phyloP scores from a whole-genome alignment of 1,284 basidiomycete species.

The Laetiporus sulphureus region DNA sequence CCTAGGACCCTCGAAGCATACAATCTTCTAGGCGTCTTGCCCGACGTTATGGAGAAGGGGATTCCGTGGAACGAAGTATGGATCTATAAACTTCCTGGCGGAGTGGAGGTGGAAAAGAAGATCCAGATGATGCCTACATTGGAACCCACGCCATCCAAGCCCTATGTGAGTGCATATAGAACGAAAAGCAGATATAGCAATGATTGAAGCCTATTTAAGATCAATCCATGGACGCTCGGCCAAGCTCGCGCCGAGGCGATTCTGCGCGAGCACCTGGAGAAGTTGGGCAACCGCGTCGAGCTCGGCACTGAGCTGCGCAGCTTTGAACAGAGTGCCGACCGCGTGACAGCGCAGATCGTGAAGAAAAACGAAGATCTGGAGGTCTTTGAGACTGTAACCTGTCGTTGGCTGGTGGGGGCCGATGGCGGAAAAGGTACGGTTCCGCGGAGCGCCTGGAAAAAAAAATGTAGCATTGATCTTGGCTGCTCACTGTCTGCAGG shows the following conservation, averaged over 20 bases:
- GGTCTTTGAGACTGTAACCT: slow-evolving; percentile 7
- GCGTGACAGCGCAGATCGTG: slow-evolving; percentile 11
- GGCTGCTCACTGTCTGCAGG: slow-evolving; percentile 19
- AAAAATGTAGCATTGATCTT: background rate
- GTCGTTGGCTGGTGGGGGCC: slow-evolving; percentile 23
- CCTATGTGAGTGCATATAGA: slow-evolving; percentile 13
- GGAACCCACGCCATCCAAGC: slow-evolving; percentile 14
- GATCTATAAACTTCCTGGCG: slow-evolving; percentile 15
- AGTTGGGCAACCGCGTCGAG: slow-evolving; percentile 20
- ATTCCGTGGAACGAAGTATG: slow-evolving; percentile 1
- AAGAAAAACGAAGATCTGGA: slow-evolving; percentile 1
- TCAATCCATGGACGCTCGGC: slow-evolving; percentile 14
- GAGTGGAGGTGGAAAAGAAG: slow-evolving; percentile 8
- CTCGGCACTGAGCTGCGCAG: slow-evolving; percentile 18
- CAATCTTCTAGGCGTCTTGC: slow-evolving; percentile 16
- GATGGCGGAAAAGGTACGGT: slow-evolving; percentile 27
- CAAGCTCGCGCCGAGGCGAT: slow-evolving; percentile 21
- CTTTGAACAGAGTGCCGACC: slow-evolving; percentile 17
- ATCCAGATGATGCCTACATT: slow-evolving; percentile 7
- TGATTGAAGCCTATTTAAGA: too few species aligned
- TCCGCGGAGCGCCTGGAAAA: background rate
- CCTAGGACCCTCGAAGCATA: slow-evolving; percentile 18
- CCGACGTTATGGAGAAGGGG: slow-evolving; percentile 6
- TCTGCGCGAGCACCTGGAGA: slow-evolving; percentile 20
- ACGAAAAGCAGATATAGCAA: too few species aligned